phyloP scores from a whole-genome alignment of 1,139 yeast species.

The Diutina mesorugosa region DNA sequence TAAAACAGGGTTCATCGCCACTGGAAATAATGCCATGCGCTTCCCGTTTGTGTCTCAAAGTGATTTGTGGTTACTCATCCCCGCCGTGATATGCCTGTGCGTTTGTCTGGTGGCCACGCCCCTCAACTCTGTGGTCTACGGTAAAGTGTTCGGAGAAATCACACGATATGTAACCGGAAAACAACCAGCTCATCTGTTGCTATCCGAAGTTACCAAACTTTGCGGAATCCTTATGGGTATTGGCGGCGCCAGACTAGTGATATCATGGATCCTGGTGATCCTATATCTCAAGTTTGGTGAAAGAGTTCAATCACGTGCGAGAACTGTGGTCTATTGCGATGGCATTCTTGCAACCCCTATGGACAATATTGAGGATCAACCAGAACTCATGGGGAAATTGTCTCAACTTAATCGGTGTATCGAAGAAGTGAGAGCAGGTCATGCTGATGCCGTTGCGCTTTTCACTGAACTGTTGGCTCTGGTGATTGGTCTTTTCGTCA shows the following conservation, averaged over 20 bases:
- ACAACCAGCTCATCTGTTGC: slow-evolving; percentile 18
- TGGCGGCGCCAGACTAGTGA: slow-evolving; percentile 40
- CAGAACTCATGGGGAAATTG: slow-evolving; percentile 46
- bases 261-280: slow-evolving; percentile 43
- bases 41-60: neutral
- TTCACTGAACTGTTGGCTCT: slow-evolving; percentile 40
- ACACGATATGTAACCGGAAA: slow-evolving; percentile 10
- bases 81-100: neutral
- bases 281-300: slow-evolving; percentile 70
- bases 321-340: slow-evolving; percentile 25
- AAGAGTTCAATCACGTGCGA: slow-evolving; percentile 45
- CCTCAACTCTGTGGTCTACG: slow-evolving; percentile 50
- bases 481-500: slow-evolving; percentile 41
- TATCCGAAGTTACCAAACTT: neutral
- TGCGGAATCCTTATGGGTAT: slow-evolving; percentile 44
- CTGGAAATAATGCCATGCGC: neutral
- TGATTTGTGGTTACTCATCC: neutral
- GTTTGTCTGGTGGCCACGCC: slow-evolving; percentile 23
- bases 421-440: slow-evolving; percentile 64
- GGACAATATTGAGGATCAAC: slow-evolving; percentile 48
- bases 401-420: slow-evolving; percentile 61
- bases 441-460: slow-evolving; percentile 55
- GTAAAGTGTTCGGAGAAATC: slow-evolving; percentile 46
- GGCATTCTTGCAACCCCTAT: slow-evolving; percentile 25
- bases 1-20: neutral